Conservation (phyloP, 2,329 filamentous ascomycete species). For the Thelonectria olida region DNA sequence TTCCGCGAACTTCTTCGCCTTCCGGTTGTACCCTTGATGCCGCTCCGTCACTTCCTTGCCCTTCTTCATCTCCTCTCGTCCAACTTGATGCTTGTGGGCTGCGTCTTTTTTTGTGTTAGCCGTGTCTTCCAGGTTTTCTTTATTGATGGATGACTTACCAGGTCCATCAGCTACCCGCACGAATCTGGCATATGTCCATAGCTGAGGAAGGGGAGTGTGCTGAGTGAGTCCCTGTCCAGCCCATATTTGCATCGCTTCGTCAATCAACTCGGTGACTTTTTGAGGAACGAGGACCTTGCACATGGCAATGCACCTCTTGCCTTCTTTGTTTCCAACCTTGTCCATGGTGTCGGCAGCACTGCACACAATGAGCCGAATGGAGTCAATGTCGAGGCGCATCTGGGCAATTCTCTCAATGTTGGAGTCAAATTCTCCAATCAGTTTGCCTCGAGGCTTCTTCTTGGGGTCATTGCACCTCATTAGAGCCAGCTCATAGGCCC, state of each 20-base stretch:
- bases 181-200: conserved; percentile 80
- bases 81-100: conserved; percentile 82
- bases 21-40: conserved; percentile 68
- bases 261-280: conserved; percentile 81
- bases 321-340: conserved; percentile 80
- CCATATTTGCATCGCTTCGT: conserved; percentile 90
- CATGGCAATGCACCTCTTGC: conserved; percentile 87
- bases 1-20: conserved; percentile 68
- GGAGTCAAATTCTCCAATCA: conserved; percentile 52
- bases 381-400: conserved; percentile 88
- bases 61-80: conserved; percentile 76
- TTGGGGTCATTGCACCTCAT: conserved; percentile 23
- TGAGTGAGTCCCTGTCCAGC: conserved; percentile 87
- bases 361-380: conserved; percentile 82
- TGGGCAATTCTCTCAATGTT: conserved; percentile 90
- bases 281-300: conserved; percentile 87
- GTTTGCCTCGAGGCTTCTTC: conserved; percentile 23
- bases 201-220: conserved; percentile 79
- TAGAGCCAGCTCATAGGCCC: conserved; percentile 17
- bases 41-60: conserved; percentile 65
- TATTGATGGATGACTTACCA: background rate
- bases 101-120: conserved; percentile 66
- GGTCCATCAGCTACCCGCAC: conserved; percentile 86
- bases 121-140: background rate
- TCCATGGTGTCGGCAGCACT: conserved; percentile 93